Evolutionary conservation across 2,329 filamentous ascomycete species (phyloP), one percentile per base, ranked within the genome.

Genomic region (Ophiostoma australiae): DNA sequence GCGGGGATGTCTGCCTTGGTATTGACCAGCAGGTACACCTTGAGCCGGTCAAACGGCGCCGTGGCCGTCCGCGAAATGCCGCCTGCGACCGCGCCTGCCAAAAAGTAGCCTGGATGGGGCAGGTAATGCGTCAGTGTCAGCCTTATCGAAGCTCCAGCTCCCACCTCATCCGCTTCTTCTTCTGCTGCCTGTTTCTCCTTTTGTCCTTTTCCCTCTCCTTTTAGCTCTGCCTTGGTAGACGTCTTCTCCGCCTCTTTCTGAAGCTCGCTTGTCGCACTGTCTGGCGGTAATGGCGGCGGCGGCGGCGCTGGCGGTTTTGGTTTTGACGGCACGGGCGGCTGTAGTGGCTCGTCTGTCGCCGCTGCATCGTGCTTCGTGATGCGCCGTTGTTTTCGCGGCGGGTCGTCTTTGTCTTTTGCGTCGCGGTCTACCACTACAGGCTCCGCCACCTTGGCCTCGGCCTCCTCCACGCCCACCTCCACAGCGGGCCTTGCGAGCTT

Each of bases 1-100:
- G 67, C 52, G 13, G 61, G 35, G 10, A 17, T 61, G 23, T 8
- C 85, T 71, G 84, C 82, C 74, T 85, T 86, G 72, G 93, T 97
- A 80, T 96, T 94, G 70, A 97, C 94, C 77, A 99, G 95, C 70
- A 99, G 87, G 80, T 97, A 98, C 75, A 99, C 95, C 83, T 98
- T 98, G 72, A 99, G 85, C 76, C 95, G 93, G 82, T 99, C 95
- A 80, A 99, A 89, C 72, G 95, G 95, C 73, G 95, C 95, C 76
- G 95, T 99, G 74, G 92, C 91, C 78, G 95, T 98, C 79, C 95
- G 90, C 78, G 94, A 98, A 77, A 97, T 90, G 80, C 93, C 94
- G 79, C 95, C 95, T 79, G 94, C 93, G 79, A 97, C 85, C 80
- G 93, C 95, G 84, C 95, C 95, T 80, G 95, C 95, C 82, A 97